phyloP scores from a whole-genome alignment of 2,329 filamentous ascomycete species.

The Neobulgaria alba region DNA sequence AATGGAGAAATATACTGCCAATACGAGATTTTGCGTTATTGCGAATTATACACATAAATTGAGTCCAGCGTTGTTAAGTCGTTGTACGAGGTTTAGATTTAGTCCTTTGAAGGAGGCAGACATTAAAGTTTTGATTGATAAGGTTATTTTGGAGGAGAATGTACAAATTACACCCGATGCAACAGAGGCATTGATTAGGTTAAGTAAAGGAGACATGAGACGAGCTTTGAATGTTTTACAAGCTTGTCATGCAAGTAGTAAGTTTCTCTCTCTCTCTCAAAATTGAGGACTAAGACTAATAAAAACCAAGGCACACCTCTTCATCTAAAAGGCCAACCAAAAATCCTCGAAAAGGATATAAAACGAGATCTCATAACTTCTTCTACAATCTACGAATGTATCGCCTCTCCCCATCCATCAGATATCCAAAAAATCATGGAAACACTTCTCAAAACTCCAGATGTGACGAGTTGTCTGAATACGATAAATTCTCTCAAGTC shows the following conservation, averaged over 20 bases:
- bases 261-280: no score
- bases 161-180: constrained; percentile 79
- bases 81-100: constrained; percentile 92
- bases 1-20: constrained; percentile 99
- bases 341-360: constrained; percentile 54
- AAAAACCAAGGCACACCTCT: constrained; percentile 56
- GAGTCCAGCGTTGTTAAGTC: constrained; percentile 80
- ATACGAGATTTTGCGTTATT: constrained; percentile 96
- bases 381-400: constrained; percentile 91
- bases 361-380: constrained; percentile 82
- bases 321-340: constrained; percentile 49
- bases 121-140: constrained; percentile 77
- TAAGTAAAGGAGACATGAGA: constrained; percentile 96
- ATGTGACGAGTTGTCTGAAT: constrained; percentile 81
- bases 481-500: constrained; percentile 85
- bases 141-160: constrained; percentile 78
- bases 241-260: constrained; percentile 90
- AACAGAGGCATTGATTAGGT: constrained; percentile 69
- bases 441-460: constrained; percentile 73
- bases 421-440: constrained; percentile 79
- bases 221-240: constrained; percentile 90
- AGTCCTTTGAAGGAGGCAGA: constrained; percentile 85
- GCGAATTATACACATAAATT: constrained; percentile 99
- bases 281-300: constrained; percentile 1
- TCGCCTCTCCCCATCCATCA: constrained; percentile 85